phyloP scores from a whole-genome alignment of 2,329 filamentous ascomycete genomes.

The Sclerotinia subarctica region DNA sequence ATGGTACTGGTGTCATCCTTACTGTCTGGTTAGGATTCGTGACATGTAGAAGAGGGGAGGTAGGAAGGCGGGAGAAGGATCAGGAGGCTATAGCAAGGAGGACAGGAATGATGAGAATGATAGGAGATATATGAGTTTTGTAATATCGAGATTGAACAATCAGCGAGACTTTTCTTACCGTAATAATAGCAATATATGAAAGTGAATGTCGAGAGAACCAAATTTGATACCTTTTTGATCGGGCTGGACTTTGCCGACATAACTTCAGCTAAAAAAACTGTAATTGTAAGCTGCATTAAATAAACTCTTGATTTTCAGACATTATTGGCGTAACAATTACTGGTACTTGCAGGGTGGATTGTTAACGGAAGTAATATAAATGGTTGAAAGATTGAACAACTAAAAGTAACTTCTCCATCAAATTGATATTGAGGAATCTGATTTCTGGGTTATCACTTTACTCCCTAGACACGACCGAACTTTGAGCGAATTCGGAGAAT shows the following conservation, averaged over 20 bases:
- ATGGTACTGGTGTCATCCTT: no score
- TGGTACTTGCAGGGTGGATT: neutral
- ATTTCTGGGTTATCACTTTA: no score
- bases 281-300: neutral
- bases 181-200: accelerated
- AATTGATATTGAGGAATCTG: no score
- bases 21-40: neutral
- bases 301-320: no score
- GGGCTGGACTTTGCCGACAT: accelerated
- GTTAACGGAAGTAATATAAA: neutral
- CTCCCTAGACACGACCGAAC: neutral
- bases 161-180: neutral
- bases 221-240: neutral
- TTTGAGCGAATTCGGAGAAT: neutral
- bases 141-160: neutral
- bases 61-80: no score
- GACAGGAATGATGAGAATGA: neutral
- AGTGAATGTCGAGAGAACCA: neutral
- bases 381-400: neutral
- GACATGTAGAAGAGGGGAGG: neutral
- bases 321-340: no score
- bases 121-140: neutral
- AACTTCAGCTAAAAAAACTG: neutral
- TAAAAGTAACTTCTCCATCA: neutral
- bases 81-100: neutral